Percentiles rank a stretch among this genome's conserved stretches.
phyloP scores from a whole-genome alignment of 2,329 filamentous ascomycete species.

The Fusarium sp. region DNA sequence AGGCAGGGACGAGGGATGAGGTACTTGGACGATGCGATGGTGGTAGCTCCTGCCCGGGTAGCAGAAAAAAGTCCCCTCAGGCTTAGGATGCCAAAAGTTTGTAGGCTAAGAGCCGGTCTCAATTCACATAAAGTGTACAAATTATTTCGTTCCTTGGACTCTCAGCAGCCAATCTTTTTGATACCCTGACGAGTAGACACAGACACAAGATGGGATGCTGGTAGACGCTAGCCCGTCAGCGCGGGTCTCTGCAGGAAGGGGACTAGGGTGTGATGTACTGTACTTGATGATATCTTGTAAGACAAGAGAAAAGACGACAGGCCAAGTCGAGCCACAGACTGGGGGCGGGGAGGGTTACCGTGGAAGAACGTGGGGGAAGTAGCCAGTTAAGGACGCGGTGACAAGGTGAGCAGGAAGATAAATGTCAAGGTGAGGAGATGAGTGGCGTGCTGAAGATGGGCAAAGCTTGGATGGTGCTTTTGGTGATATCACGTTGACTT shows the following conservation, averaged over 20 bases:
- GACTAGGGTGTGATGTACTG: slow-evolving; percentile 23
- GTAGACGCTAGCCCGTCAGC: slow-evolving; percentile 33
- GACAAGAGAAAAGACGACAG: slow-evolving; percentile 23
- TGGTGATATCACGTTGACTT: slow-evolving; percentile 38
- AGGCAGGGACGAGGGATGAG: slow-evolving; percentile 36
- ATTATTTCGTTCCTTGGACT: neutral
- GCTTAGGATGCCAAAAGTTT: neutral
- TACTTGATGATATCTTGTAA: slow-evolving; percentile 30
- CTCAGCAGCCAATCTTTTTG: neutral
- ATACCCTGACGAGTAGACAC: neutral
- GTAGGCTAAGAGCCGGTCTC: neutral
- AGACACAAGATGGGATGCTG: slow-evolving; percentile 36
- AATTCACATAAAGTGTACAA: neutral
- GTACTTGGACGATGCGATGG: slow-evolving; percentile 14
- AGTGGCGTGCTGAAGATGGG: slow-evolving; percentile 39
- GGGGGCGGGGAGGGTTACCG: slow-evolving; percentile 26
- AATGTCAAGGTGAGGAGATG: slow-evolving; percentile 46
- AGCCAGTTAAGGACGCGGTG: slow-evolving; percentile 32
- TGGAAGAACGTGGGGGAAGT: slow-evolving; percentile 42
- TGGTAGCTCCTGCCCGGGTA: neutral
- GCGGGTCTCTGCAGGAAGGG: slow-evolving; percentile 38
- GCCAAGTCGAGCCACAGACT: slow-evolving; percentile 2
- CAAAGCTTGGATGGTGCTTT: slow-evolving; percentile 4
- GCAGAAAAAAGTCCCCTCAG: neutral
- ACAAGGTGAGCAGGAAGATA: slow-evolving; percentile 46